phyloP scores from a whole-genome alignment of 805 yeast species.

The Saturnispora besseyi region DNA sequence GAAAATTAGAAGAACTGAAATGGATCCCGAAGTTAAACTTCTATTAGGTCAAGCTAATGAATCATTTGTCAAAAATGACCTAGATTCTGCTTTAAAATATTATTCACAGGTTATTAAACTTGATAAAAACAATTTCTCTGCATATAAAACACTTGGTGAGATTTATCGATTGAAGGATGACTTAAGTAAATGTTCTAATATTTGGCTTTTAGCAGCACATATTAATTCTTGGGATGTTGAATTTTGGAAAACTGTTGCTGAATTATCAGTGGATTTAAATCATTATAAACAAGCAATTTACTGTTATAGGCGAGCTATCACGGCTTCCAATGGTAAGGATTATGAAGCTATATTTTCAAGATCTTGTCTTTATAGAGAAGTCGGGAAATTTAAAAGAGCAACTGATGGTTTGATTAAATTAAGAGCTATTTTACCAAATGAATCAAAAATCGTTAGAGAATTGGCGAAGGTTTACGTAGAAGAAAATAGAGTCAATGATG shows the following conservation, averaged over 20 bases:
- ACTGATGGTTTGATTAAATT: constrained; percentile 61
- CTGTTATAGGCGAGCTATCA: constrained; percentile 62
- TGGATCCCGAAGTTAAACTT: constrained; percentile 66
- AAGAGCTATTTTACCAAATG: constrained; percentile 47
- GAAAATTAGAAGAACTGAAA: constrained; percentile 33
- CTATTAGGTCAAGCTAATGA: constrained; percentile 68
- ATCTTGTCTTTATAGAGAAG: constrained; percentile 57
- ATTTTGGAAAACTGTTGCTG: constrained; percentile 74
- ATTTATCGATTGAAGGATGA: constrained; percentile 63
- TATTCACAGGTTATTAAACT: constrained; percentile 65
- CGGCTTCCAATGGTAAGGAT: constrained; percentile 35
- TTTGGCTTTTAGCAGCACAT: constrained; percentile 78
- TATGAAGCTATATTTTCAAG: constrained; percentile 54
- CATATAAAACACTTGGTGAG: constrained; percentile 84
- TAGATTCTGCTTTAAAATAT: constrained; percentile 46
- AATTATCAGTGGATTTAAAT: constrained; percentile 52
- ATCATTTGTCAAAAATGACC: constrained; percentile 61
- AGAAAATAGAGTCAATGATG: constrained; percentile 59
- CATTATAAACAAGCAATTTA: constrained; percentile 69
- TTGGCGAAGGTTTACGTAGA: constrained; percentile 44
- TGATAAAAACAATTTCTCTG: constrained; percentile 71
- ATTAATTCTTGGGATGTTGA: constrained; percentile 65
- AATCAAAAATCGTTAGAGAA: constrained; percentile 52
- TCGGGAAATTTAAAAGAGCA: constrained; percentile 61
- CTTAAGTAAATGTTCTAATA: constrained; percentile 62